Evolutionary conservation across 1,139 yeast species (phyloP).

Genomic region (Yamadazyma conglobata): DNA sequence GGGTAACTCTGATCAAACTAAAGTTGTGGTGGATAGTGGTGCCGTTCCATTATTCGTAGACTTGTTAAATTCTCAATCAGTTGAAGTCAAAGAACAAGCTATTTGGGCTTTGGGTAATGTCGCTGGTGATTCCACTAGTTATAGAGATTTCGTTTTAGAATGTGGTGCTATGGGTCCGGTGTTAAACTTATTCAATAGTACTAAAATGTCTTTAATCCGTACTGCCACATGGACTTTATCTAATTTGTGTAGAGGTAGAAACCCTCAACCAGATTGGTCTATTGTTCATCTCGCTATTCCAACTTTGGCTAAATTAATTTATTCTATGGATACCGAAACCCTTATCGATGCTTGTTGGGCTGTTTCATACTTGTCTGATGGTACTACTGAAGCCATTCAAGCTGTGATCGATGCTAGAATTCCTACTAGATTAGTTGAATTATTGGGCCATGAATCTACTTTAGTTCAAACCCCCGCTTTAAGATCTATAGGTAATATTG

Average conservation of each 20-base stretch:
- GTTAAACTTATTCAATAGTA: conserved; percentile 68
- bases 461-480: conserved; percentile 95
- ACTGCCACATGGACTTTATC: conserved; percentile 98
- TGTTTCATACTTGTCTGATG: conserved; percentile 89
- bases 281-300: conserved; percentile 86
- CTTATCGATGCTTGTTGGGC: conserved; percentile 99
- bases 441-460: conserved; percentile 77
- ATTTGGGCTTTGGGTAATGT: conserved; percentile 99
- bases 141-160: conserved; percentile 81
- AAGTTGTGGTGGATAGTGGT: conserved; percentile 84
- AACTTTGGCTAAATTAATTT: conserved; percentile 85
- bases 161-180: conserved; percentile 91
- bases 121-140: conserved; percentile 91
- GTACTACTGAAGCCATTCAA: conserved; percentile 88
- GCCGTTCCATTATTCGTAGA: conserved; percentile 92
- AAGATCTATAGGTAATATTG: conserved; percentile 96
- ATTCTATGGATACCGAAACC: conserved; percentile 88
- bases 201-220: conserved; percentile 84
- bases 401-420: conserved; percentile 96
- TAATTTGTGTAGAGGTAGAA: conserved; percentile 93
- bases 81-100: conserved; percentile 96
- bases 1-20: conserved; percentile 89
- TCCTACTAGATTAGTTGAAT: conserved; percentile 89
- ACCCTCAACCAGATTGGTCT: conserved; percentile 95
- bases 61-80: conserved; percentile 72